These are phyloP conservation scores for Sarcodon aspratus DNA, from an alignment of 768 basidiomycete genomes.

Conservation along the genomic window DNA sequence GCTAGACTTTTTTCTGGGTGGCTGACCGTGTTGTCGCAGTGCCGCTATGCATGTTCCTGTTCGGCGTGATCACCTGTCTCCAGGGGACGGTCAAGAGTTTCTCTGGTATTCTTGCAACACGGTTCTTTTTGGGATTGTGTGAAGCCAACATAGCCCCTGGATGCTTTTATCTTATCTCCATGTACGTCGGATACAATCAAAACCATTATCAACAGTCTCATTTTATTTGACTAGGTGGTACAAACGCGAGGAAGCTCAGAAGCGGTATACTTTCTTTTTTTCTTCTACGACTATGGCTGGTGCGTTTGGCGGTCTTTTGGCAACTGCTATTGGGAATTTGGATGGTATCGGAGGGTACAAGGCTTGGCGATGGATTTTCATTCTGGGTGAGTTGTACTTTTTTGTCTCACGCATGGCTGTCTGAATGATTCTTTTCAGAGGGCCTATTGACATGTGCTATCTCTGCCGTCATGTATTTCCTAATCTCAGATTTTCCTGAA, in stretches of 20 bases:
- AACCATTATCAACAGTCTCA: background rate
- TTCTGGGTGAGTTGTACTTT: slow-evolving; percentile 10
- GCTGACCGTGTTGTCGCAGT: background rate
- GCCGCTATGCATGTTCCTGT: slow-evolving; percentile 6
- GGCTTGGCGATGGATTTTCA: slow-evolving; percentile 22
- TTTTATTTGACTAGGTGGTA: background rate
- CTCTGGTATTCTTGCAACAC: background rate
- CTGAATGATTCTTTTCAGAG: slow-evolving; percentile 4
- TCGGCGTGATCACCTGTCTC: slow-evolving; percentile 1
- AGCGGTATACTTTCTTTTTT: background rate
- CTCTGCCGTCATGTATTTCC: slow-evolving; percentile 19
- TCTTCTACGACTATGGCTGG: slow-evolving; percentile 4
- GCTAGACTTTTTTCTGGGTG: background rate
- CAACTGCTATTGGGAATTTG: slow-evolving; percentile 21
- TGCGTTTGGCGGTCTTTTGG: slow-evolving; percentile 6
- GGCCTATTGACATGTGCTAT: slow-evolving; percentile 19
- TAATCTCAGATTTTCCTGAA: slow-evolving; percentile 22
- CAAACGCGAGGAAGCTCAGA: background rate
- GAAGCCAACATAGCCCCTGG: slow-evolving; percentile 7
- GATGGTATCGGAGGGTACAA: slow-evolving; percentile 17
- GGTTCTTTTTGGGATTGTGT: background rate
- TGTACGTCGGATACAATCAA: slow-evolving; percentile 6
- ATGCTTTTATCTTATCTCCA: slow-evolving; percentile 4
- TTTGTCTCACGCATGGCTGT: slow-evolving; percentile 1
- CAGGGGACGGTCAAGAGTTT: slow-evolving; percentile 5